These are phyloP conservation scores for Cenchrus americanus DNA, from an alignment of 176 grass and related monocot species.

Conservation along the genomic window DNA sequence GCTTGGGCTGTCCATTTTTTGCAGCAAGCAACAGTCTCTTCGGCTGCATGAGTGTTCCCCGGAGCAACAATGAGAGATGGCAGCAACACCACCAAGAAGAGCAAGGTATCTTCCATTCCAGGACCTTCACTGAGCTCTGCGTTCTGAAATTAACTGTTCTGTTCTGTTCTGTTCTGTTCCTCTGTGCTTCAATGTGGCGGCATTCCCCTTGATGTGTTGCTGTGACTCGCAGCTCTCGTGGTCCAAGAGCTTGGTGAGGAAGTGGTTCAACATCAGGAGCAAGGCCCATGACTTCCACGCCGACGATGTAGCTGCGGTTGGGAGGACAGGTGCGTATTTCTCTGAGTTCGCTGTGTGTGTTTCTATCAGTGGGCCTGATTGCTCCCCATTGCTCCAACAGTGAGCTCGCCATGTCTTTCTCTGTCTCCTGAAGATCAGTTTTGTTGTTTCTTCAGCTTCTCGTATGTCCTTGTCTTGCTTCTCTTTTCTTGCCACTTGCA, in stretches of 20 bases:
- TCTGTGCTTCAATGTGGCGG: slow-evolving; percentile 10
- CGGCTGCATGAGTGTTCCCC: slow-evolving; percentile 61
- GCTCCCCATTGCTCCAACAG: slow-evolving; percentile 18
- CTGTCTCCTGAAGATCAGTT: slow-evolving; percentile 38
- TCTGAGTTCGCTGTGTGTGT: background rate
- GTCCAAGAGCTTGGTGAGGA: slow-evolving; percentile 90
- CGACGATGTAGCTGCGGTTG: slow-evolving; percentile 66
- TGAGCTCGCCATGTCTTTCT: slow-evolving; percentile 26
- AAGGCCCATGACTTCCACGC: slow-evolving; percentile 95
- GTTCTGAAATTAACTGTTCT: slow-evolving; percentile 11
- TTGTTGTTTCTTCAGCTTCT: slow-evolving; percentile 38
- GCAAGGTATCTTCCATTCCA: slow-evolving; percentile 62
- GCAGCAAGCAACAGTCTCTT: slow-evolving; percentile 43
- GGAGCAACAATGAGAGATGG: slow-evolving; percentile 81
- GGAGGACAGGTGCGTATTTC: slow-evolving; percentile 35
- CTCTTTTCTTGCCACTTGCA: slow-evolving; percentile 25
- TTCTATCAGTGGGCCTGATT: slow-evolving; percentile 38
- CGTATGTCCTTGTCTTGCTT: slow-evolving; percentile 17
- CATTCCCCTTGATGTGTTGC: slow-evolving; percentile 13
- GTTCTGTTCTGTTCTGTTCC: background rate
- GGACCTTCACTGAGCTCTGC: background rate
- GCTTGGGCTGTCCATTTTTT: slow-evolving; percentile 45
- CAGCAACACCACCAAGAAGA: slow-evolving; percentile 71
- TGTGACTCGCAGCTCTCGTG: slow-evolving; percentile 67
- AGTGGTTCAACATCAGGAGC: slow-evolving; percentile 96